phyloP scores from a whole-genome alignment of 1,139 yeast genomes.

The Maudiozyma humilis region DNA sequence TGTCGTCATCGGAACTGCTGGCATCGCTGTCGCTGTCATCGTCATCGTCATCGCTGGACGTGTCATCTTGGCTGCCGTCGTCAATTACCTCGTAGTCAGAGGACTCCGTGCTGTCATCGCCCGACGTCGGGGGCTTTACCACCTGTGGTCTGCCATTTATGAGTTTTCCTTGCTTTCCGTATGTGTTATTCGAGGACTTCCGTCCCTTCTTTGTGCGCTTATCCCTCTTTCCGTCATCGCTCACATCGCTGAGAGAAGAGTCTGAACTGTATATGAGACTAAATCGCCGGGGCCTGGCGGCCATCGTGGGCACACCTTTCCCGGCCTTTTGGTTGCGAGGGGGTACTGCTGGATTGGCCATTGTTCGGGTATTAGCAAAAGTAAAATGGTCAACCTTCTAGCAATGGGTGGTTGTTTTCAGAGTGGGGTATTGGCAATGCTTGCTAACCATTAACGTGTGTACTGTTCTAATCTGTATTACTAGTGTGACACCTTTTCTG shows the following conservation, averaged over 20 bases:
- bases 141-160: conserved; percentile 15
- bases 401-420: too few relatives aligned
- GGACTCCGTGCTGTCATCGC: conserved; percentile 18
- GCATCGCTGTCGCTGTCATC: conserved; percentile 36
- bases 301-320: conserved; percentile 16
- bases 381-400: too few relatives aligned
- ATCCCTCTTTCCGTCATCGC: conserved; percentile 15
- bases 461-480: too few relatives aligned
- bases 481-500: too few relatives aligned
- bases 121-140: conserved; percentile 9
- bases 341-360: not conserved
- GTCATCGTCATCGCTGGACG: conserved; percentile 28
- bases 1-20: conserved; percentile 56
- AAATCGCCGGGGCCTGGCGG: conserved; percentile 29
- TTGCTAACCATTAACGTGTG: too few relatives aligned
- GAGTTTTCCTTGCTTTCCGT: conserved; percentile 28
- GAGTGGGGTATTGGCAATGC: too few relatives aligned
- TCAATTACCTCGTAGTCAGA: conserved; percentile 20
- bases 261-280: conserved; percentile 32
- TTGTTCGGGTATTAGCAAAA: not conserved
- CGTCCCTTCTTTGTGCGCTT: conserved; percentile 6
- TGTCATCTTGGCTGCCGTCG: conserved; percentile 23
- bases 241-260: conserved; percentile 27
- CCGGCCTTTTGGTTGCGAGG: conserved; percentile 11
- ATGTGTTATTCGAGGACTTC: conserved; percentile 20